phyloP scores from a whole-genome alignment of 1,139 yeast species.

The Pichia sp. region DNA sequence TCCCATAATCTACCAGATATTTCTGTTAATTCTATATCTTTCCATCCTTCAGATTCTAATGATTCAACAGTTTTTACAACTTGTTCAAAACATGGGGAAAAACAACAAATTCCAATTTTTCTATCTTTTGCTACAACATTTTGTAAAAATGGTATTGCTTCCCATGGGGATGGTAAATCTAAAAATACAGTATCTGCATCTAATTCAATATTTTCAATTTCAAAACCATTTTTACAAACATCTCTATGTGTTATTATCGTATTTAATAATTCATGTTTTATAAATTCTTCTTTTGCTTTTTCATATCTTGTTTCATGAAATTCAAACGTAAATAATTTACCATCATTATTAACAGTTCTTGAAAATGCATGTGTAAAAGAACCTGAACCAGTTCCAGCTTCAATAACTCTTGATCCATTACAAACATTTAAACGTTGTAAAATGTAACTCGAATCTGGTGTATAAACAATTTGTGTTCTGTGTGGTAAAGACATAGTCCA shows the following conservation, averaged over 20 bases:
- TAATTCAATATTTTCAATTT: constrained; percentile 37
- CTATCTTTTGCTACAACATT: constrained; percentile 50
- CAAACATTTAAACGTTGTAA: constrained; percentile 70
- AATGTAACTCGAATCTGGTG: constrained; percentile 90
- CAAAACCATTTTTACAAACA: constrained; percentile 85
- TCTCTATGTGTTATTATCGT: constrained; percentile 70
- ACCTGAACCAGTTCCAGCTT: constrained; percentile 98
- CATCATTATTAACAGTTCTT: constrained; percentile 59
- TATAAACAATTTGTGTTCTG: constrained; percentile 94
- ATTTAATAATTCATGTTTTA: constrained; percentile 55
- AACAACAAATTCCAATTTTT: constrained; percentile 75
- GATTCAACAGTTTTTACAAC: constrained; percentile 79
- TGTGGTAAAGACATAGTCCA: constrained; percentile 96
- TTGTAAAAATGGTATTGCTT: constrained; percentile 74
- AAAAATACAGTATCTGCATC: constrained; percentile 72
- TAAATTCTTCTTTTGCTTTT: constrained; percentile 75
- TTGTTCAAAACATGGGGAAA: constrained; percentile 97
- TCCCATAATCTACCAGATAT: constrained; percentile 84
- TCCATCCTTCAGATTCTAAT: constrained; percentile 73
- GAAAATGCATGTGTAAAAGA: constrained; percentile 92
- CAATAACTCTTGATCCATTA: constrained; percentile 76
- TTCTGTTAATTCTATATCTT: constrained; percentile 89
- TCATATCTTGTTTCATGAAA: constrained; percentile 79
- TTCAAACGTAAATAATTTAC: constrained; percentile 76
- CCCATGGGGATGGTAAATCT: constrained; percentile 97